Percentiles rank a stretch among this genome's conserved stretches.
These are phyloP conservation scores for Cladosporium phlei DNA, from an alignment of 2,329 filamentous ascomycete species.

Conservation along the genomic window DNA sequence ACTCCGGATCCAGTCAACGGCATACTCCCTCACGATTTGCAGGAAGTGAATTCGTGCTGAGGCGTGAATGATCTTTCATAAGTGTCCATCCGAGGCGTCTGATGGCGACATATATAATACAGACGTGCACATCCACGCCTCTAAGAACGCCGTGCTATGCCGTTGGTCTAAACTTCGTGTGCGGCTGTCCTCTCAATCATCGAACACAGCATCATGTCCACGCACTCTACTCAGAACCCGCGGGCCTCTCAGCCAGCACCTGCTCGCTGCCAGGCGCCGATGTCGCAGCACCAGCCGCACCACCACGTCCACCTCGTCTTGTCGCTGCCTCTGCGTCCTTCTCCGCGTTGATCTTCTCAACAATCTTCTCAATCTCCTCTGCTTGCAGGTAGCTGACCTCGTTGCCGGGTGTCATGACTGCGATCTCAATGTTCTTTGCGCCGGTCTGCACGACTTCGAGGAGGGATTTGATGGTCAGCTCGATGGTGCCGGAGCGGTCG, in stretches of 20 bases:
- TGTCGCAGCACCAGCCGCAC: constrained; percentile 22
- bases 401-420: constrained; percentile 93
- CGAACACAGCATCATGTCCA: background rate
- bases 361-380: constrained; percentile 93
- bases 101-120: constrained; percentile 10
- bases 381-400: constrained; percentile 86
- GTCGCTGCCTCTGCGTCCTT: constrained; percentile 98
- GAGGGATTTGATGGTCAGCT: constrained; percentile 95
- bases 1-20: no score
- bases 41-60: no score
- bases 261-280: constrained; percentile 29
- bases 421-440: constrained; percentile 99
- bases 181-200: background rate
- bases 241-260: constrained; percentile 32
- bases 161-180: constrained; percentile 1
- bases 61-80: no score
- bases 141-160: constrained; percentile 10
- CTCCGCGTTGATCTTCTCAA: constrained; percentile 98
- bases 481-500: constrained; percentile 93
- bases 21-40: no score
- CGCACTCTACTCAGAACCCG: constrained; percentile 19
- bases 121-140: constrained; percentile 4
- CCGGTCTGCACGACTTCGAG: constrained; percentile 97
- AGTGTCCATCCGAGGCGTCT: no score
- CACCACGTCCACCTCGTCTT: constrained; percentile 69